A percentile compares a stretch with the other conserved stretches of the same genome.
These are phyloP conservation scores for Hymenoscyphus scutula DNA, from an alignment of 2,329 filamentous ascomycete species.

Conservation along the genomic window DNA sequence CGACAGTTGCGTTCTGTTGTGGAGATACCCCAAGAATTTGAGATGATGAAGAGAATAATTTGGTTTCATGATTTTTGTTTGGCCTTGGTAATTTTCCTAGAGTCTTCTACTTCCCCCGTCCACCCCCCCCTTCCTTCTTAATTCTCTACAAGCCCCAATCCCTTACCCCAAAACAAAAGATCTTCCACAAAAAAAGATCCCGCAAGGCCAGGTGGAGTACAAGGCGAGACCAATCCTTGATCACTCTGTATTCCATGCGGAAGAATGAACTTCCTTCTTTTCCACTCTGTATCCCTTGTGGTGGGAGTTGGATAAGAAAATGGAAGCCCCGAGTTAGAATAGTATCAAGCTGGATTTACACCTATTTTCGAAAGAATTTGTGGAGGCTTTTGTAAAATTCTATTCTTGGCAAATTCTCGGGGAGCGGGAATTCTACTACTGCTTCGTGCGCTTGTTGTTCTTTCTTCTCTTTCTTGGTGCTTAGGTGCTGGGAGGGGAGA, in stretches of 20 bases:
- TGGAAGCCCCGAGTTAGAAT: background rate
- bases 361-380: background rate
- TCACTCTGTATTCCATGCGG: slow-evolving; percentile 74
- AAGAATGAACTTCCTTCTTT: slow-evolving; percentile 45
- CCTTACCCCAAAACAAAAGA: background rate
- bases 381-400: background rate
- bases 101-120: background rate
- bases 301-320: background rate
- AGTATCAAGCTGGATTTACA: background rate
- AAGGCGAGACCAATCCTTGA: slow-evolving; percentile 72
- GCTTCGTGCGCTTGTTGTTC: background rate
- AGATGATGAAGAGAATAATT: background rate
- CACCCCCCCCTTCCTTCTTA: background rate
- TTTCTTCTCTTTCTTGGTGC: background rate
- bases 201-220: slow-evolving; percentile 74
- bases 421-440: slow-evolving; percentile 2
- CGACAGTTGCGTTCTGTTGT: slow-evolving; percentile 6
- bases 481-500: background rate
- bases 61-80: background rate
- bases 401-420: background rate
- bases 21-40: slow-evolving; percentile 11
- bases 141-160: background rate
- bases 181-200: slow-evolving; percentile 34
- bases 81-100: background rate
- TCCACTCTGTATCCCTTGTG: background rate